Conservation (phyloP, 345 rosid species). For the Acer yangbiense region DNA sequence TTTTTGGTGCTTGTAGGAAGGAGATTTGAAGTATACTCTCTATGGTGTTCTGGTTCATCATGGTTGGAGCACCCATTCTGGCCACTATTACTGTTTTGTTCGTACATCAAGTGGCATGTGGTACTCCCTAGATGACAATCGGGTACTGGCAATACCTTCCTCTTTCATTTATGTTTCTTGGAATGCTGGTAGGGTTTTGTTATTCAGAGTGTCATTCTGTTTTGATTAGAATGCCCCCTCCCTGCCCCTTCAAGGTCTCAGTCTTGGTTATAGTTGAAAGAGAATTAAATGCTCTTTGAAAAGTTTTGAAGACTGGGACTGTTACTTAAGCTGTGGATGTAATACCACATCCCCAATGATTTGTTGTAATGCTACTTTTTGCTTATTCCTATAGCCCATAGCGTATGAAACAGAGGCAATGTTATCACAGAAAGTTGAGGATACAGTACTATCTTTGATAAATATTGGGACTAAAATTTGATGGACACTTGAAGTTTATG, state of each 20-base stretch:
- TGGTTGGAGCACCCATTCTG: slow-evolving; percentile 88
- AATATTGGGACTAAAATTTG: not conserved
- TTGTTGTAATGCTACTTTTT: not conserved
- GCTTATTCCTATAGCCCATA: not conserved
- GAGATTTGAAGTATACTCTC: slow-evolving; percentile 81
- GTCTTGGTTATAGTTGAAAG: not conserved
- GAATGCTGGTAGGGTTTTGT: slow-evolving; percentile 16
- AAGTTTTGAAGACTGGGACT: not conserved
- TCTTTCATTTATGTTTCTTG: slow-evolving; percentile 21
- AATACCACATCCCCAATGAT: not conserved
- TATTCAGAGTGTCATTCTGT: not conserved
- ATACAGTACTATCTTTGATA: not conserved
- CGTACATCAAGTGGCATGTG: slow-evolving; percentile 93
- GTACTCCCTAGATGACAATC: slow-evolving; percentile 91
- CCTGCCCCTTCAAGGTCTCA: not conserved
- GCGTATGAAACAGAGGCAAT: not conserved
- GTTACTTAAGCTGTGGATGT: not conserved
- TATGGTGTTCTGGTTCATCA: slow-evolving; percentile 93
- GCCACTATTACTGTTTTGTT: slow-evolving; percentile 88
- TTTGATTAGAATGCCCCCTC: slow-evolving; percentile 7
- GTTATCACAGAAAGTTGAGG: not conserved
- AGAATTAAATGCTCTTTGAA: not conserved
- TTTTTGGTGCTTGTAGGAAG: slow-evolving; percentile 60
- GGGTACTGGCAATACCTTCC: slow-evolving; percentile 45
- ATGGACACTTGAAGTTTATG: not conserved